Evolutionary conservation across 805 yeast genomes (phyloP).

Genomic region (Phaffomyces thermotolerans): DNA sequence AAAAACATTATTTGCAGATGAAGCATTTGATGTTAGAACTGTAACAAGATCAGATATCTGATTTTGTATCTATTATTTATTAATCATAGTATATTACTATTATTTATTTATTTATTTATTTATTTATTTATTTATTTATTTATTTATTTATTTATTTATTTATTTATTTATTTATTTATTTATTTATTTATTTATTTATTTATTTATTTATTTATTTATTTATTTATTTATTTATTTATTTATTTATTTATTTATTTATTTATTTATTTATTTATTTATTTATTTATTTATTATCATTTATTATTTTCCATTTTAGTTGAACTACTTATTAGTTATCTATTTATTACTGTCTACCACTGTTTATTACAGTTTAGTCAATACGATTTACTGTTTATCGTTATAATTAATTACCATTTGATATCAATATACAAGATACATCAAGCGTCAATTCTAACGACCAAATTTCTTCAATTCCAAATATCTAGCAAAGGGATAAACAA

Average conservation of each 20-base stretch:
- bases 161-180: too few relatives aligned
- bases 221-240: too few relatives aligned
- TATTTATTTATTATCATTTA: slow-evolving; percentile 4
- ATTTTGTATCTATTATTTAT: neutral
- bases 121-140: slow-evolving; percentile 4
- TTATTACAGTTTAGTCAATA: too few relatives aligned
- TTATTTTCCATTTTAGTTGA: too few relatives aligned
- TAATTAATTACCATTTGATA: neutral
- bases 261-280: too few relatives aligned
- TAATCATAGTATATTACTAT: too few relatives aligned
- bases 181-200: too few relatives aligned
- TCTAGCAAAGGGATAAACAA: slow-evolving; percentile 58
- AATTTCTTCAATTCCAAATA: slow-evolving; percentile 54
- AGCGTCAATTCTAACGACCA: slow-evolving; percentile 30
- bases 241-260: too few relatives aligned
- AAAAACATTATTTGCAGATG: slow-evolving; percentile 49
- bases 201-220: too few relatives aligned
- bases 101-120: slow-evolving; percentile 5
- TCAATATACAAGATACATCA: too few relatives aligned
- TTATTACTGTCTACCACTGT: neutral
- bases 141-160: too few relatives aligned
- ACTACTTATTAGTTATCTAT: slow-evolving; percentile 2
- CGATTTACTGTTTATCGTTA: too few relatives aligned
- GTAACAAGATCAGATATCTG: slow-evolving; percentile 63
- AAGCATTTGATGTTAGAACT: slow-evolving; percentile 63